phyloP scores from a whole-genome alignment of 495 filamentous ascomycete genomes.

The Bathelium albidoporum region DNA sequence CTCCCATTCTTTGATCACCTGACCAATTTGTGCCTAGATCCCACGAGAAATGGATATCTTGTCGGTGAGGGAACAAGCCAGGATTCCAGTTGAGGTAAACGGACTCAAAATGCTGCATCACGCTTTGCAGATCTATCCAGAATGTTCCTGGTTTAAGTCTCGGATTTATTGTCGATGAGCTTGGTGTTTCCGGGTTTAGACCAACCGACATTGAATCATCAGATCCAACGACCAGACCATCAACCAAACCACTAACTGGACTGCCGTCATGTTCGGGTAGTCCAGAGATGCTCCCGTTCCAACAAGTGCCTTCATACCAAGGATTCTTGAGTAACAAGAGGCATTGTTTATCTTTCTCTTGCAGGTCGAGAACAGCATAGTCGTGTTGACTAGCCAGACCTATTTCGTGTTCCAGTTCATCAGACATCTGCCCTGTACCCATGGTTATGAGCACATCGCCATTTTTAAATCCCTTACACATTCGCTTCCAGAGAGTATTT shows the following conservation, averaged over 20 bases:
- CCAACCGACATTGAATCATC: neutral
- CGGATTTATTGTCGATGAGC: constrained; percentile 7
- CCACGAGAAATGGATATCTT: constrained; percentile 90
- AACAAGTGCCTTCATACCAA: constrained; percentile 72
- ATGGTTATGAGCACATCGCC: constrained; percentile 83
- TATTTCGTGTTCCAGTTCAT: constrained; percentile 62
- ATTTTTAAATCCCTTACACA: constrained; percentile 60
- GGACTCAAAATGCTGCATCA: constrained; percentile 84
- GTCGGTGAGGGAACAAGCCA: constrained; percentile 61
- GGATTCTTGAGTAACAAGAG: constrained; percentile 87
- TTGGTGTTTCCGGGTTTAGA: neutral
- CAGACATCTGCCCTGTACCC: constrained; percentile 71
- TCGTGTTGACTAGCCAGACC: constrained; percentile 84
- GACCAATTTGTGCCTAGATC: constrained; percentile 52
- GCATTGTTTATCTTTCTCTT: constrained; percentile 49
- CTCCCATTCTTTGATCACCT: constrained; percentile 7
- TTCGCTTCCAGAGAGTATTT: constrained; percentile 64
- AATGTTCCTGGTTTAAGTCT: constrained; percentile 57
- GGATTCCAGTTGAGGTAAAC: constrained; percentile 98
- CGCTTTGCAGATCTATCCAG: constrained; percentile 80
- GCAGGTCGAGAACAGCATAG: constrained; percentile 80
- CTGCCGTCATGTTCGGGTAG: constrained; percentile 7
- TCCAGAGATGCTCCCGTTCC: constrained; percentile 26
- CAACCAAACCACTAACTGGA: constrained; percentile 10
- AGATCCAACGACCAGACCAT: no score